These are phyloP conservation scores for Yamadazyma taylorii DNA, from an alignment of 1,139 yeast genomes.

Conservation along the genomic window DNA sequence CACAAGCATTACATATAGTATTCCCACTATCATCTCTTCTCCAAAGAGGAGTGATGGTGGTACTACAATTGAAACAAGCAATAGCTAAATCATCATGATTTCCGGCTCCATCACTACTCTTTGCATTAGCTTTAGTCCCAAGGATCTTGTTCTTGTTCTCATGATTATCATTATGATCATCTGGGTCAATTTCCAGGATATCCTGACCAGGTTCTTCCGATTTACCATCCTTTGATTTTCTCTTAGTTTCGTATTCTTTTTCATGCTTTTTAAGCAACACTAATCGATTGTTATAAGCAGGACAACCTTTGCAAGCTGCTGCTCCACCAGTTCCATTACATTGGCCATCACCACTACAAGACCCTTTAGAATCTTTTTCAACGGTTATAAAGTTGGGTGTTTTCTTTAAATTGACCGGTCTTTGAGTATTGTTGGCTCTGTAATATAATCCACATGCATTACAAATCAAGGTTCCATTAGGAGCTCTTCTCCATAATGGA, in stretches of 20 bases:
- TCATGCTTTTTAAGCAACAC: slow-evolving; percentile 28
- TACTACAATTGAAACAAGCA: slow-evolving; percentile 80
- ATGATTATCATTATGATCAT: slow-evolving; percentile 1
- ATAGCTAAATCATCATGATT: slow-evolving; percentile 51
- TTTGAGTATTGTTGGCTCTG: slow-evolving; percentile 52
- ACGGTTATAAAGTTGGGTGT: slow-evolving; percentile 61
- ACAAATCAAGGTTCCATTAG: slow-evolving; percentile 64
- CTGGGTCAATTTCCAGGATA: not conserved
- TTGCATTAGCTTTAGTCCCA: slow-evolving; percentile 9
- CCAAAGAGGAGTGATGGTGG: slow-evolving; percentile 88
- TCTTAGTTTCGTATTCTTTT: slow-evolving; percentile 9
- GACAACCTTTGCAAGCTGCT: slow-evolving; percentile 78
- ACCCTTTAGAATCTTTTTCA: slow-evolving; percentile 47
- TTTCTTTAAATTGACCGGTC: slow-evolving; percentile 63
- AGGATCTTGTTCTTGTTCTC: slow-evolving; percentile 6
- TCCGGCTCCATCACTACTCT: slow-evolving; percentile 12
- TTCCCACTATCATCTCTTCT: slow-evolving; percentile 78
- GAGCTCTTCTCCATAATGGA: slow-evolving; percentile 70
- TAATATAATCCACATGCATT: slow-evolving; percentile 71
- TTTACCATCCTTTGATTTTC: not conserved
- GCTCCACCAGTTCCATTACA: slow-evolving; percentile 90
- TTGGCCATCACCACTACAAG: slow-evolving; percentile 80
- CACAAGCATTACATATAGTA: slow-evolving; percentile 88
- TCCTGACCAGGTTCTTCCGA: not conserved
- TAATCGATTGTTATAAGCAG: slow-evolving; percentile 74